These are phyloP conservation scores for Periconia macrospinosa DNA, from an alignment of 2,329 filamentous ascomycete species.

Conservation along the genomic window DNA sequence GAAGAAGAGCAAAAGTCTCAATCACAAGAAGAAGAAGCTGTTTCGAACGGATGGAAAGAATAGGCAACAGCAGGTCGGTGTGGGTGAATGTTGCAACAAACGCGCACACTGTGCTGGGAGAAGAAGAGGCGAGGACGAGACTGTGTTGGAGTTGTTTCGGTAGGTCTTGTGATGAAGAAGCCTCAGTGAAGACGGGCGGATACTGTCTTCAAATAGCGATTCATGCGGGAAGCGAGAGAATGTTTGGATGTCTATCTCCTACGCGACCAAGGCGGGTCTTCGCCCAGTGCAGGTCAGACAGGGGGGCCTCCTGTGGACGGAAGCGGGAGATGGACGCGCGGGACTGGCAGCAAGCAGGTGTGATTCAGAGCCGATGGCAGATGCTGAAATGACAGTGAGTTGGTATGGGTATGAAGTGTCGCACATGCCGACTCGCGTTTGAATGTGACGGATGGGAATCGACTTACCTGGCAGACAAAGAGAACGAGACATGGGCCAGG, in stretches of 20 bases:
- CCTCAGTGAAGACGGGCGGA: conserved; percentile 37
- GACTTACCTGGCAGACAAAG: conserved; percentile 44
- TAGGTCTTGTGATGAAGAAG: conserved; percentile 34
- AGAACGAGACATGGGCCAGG: conserved; percentile 32
- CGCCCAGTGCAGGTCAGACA: conserved; percentile 29
- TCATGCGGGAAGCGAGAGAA: conserved; percentile 41
- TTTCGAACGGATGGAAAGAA: conserved; percentile 13
- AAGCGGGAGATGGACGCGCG: conserved; percentile 32
- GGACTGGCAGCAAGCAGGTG: conserved; percentile 27
- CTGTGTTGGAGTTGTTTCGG: conserved; percentile 25
- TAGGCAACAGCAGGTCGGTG: conserved; percentile 24
- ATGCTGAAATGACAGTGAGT: conserved; percentile 40
- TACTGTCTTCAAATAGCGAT: conserved; percentile 36
- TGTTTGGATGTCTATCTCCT: conserved; percentile 39
- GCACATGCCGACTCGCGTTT: conserved; percentile 35
- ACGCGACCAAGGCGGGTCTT: conserved; percentile 28
- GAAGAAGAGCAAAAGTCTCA: conserved; percentile 20
- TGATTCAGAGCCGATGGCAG: conserved; percentile 42
- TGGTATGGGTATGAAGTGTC: conserved; percentile 29
- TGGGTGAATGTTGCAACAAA: conserved; percentile 27
- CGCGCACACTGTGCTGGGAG: conserved; percentile 17
- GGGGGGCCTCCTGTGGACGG: conserved; percentile 30
- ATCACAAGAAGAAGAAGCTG: conserved; percentile 13
- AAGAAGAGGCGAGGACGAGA: conserved; percentile 13
- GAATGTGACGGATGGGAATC: conserved; percentile 28